phyloP scores from a whole-genome alignment of 306 rosid species.

The Fagus sylvatica region DNA sequence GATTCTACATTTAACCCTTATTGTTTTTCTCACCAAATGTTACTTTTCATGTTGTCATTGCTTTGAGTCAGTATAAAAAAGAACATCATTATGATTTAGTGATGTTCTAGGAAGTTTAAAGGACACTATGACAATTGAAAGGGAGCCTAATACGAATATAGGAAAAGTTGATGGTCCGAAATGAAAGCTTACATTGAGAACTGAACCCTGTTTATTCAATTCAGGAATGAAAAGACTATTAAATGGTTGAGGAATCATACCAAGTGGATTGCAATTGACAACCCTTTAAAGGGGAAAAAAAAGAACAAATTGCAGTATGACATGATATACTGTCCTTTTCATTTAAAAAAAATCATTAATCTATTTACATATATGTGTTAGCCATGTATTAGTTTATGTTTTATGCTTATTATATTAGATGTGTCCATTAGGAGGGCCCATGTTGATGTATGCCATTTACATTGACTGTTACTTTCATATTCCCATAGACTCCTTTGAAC shows the following conservation, averaged over 20 bases:
- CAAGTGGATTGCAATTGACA: conserved; percentile 2
- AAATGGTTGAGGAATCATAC: background rate
- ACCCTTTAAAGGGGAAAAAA: background rate
- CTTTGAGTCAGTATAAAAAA: background rate
- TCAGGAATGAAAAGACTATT: conserved; percentile 1
- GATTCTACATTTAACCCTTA: conserved; percentile 16
- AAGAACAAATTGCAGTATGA: background rate
- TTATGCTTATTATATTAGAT: background rate
- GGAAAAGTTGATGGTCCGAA: conserved; percentile 15
- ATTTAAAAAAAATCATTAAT: background rate
- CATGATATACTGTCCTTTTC: conserved; percentile 6
- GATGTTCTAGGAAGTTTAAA: conserved; percentile 8
- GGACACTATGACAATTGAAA: conserved; percentile 2
- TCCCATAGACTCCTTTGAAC: conserved; percentile 2
- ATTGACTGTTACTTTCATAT: conserved; percentile 8
- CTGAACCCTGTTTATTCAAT: conserved; percentile 12
- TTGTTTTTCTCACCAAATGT: conserved; percentile 10
- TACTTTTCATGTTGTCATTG: background rate
- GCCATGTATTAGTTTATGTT: background rate
- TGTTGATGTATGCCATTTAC: background rate
- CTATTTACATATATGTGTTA: background rate
- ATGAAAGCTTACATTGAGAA: background rate
- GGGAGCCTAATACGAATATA: background rate
- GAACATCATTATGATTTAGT: background rate
- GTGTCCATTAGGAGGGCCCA: background rate